Evolutionary conservation across 2,329 filamentous ascomycete species (phyloP).

Genomic region (Verticillium nubilum): DNA sequence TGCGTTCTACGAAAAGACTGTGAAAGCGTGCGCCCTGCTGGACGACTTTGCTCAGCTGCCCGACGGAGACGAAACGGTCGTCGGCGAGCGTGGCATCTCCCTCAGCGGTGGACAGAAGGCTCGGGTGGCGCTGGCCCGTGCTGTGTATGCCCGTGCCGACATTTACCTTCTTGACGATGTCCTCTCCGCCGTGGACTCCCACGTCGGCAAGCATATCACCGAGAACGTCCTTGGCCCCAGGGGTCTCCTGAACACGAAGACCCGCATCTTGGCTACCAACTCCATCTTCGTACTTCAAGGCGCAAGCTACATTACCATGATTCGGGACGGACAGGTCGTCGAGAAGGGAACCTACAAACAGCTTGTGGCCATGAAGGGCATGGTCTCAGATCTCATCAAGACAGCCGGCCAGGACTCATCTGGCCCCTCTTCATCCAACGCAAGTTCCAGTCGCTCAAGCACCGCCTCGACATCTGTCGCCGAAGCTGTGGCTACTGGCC

Average conservation of each 20-base stretch:
- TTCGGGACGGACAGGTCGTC: slow-evolving; percentile 76
- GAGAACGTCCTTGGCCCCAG: slow-evolving; percentile 85
- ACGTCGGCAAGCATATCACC: slow-evolving; percentile 91
- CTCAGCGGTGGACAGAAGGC: slow-evolving; percentile 95
- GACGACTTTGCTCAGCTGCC: slow-evolving; percentile 91
- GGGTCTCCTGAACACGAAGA: slow-evolving; percentile 79
- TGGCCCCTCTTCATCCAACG: slow-evolving; percentile 32
- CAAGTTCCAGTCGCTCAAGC: slow-evolving; percentile 40
- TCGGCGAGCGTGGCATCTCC: slow-evolving; percentile 94
- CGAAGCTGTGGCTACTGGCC: slow-evolving; percentile 39
- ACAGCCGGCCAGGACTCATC: slow-evolving; percentile 57
- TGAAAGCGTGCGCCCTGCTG: slow-evolving; percentile 82
- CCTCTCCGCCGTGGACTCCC: slow-evolving; percentile 94
- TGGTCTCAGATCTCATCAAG: slow-evolving; percentile 78
- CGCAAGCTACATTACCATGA: slow-evolving; percentile 80
- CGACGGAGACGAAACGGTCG: slow-evolving; percentile 93
- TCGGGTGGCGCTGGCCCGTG: slow-evolving; percentile 82
- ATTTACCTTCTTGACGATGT: slow-evolving; percentile 93
- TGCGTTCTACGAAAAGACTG: slow-evolving; percentile 86
- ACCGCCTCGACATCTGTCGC: slow-evolving; percentile 56
- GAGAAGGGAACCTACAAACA: slow-evolving; percentile 90
- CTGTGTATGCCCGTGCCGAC: slow-evolving; percentile 95
- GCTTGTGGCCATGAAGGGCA: slow-evolving; percentile 88
- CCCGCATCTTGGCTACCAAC: slow-evolving; percentile 89
- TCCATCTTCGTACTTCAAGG: slow-evolving; percentile 86